Evolutionary conservation across 169 alveolate genomes (phyloP), one percentile per base, ranked within the genome.

Genomic region (Cryptosporidium sp.): DNA sequence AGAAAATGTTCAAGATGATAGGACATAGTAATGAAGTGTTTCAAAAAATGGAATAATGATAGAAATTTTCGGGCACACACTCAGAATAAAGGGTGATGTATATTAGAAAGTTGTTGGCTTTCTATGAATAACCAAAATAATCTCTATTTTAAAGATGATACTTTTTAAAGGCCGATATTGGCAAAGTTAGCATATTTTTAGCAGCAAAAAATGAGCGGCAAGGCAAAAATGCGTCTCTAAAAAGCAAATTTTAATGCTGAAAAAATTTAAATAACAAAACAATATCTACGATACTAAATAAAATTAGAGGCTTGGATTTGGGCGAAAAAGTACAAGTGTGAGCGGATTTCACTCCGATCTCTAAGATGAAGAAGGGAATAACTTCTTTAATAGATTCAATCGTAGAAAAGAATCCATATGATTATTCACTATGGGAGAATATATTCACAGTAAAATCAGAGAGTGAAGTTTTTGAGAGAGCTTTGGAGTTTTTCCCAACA

Each of bases 401-500:
- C 41, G 89, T 80, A 43, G 89, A 80, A 69, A 80, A 65, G 68
- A 80, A 80, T 21, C 89, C 89, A 16, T 80, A 80, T 41, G 89
- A 80, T 18, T 80, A 80, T 41, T 41, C 89, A 12, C 16, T 65
- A 23, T 80, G 89, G 89, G 89, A 80, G 80, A 80, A 65, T 45
- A 80, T 80, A 37, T 80, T 80, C 35, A 80, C 74, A 23, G 89
- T 80, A 26, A 80, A 65, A 33, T 65, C 89, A 29, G 89, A 80
- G 31, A 62, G 89, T 48, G 89, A 80, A 29, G 89, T 80, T n/a
- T 80, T 80, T 80, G 89, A 80, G 31, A 80, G 89, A 31, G 89
- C 89, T 18, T 45, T 80, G 68, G 89, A 80, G 37, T 80, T 62
- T 48, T 80, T 80, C 26, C 89, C 89, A 61, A 80, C 89, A 41